Evolutionary conservation across 345 rosid species (phyloP).

Genomic region (Pistacia atlantica): DNA sequence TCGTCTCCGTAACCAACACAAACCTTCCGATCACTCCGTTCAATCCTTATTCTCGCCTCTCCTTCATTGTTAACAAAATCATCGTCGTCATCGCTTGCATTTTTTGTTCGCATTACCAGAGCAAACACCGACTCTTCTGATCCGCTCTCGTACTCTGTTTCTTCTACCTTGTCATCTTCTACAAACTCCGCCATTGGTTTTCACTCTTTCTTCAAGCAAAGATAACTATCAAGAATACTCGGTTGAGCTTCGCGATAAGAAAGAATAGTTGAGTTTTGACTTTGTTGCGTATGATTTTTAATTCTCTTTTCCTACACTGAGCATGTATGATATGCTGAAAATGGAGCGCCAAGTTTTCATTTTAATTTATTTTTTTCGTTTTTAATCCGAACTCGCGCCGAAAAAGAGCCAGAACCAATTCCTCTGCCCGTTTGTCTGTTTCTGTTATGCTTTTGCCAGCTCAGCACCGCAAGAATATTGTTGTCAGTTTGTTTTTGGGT

Average conservation of each 20-base stretch:
- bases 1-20: slow-evolving; percentile 19
- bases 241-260: no score
- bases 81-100: slow-evolving; percentile 18
- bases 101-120: slow-evolving; percentile 14
- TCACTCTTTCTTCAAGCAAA: neutral
- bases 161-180: neutral
- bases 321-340: neutral
- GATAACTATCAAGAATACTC: neutral
- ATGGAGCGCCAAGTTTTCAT: slow-evolving; percentile 15
- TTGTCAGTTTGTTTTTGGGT: neutral
- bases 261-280: neutral
- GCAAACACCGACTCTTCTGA: neutral
- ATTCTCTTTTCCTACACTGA: neutral
- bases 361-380: neutral
- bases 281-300: neutral
- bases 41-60: neutral
- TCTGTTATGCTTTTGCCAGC: slow-evolving; percentile 2
- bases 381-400: neutral
- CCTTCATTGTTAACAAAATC: neutral
- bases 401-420: neutral
- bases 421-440: neutral
- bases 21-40: neutral
- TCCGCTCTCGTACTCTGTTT: slow-evolving; percentile 9
- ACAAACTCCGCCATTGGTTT: neutral
- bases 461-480: neutral